Base-by-base conservation (phyloP, 331 rosid genomes). In the Stylosanthes scabra region DNA sequence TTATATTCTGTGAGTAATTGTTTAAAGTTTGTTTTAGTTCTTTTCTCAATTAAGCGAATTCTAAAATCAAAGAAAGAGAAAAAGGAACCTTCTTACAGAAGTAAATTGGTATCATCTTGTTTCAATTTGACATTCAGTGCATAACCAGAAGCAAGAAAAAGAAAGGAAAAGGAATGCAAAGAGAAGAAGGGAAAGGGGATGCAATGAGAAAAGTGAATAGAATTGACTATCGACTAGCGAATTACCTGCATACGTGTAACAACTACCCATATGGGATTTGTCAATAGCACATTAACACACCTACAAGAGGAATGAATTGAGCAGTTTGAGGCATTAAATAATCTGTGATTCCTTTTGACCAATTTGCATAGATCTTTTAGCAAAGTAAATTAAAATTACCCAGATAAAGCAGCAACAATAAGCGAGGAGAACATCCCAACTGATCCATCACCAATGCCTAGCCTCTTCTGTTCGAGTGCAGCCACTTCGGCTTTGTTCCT, bases 241-340 rank as follows among this genome's bases (percentile, higher is more conserved):
- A 68, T 74, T 85, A 92, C 98, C 97, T 93, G 97, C 99, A 94
- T 89, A 46, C 97, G 96, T 0, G 92, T 91, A 63, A 94, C 99
- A 70, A 91, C 89, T 51, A 91, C 88, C 97, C 99, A 94, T 44
- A 94, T 90, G 55, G 99, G 99, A 83, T 87, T 94, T 74, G 97
- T 94, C 85, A 88, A 68, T 74, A 94, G 86, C 76, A 94, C 99
- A 75, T 94, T 94, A 86, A 91, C 90, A 71, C 97, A 94, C 90
- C 99, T 94, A 75, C 80, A 83, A 71, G 50, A 80, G 69, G 57
- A 75, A 78, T 74, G 68, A 54, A 59, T 61, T 57, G 52, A 42
- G 49, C 9, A 78, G 28, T 56, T 51, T 72, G 67, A 68, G 74
- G 64, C 59, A 74, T 57, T 13, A 29, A 57, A 66, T 11, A 58